These are phyloP conservation scores for Perilla frutescens DNA, from an alignment of 257 asterid genomes.

Conservation along the genomic window DNA sequence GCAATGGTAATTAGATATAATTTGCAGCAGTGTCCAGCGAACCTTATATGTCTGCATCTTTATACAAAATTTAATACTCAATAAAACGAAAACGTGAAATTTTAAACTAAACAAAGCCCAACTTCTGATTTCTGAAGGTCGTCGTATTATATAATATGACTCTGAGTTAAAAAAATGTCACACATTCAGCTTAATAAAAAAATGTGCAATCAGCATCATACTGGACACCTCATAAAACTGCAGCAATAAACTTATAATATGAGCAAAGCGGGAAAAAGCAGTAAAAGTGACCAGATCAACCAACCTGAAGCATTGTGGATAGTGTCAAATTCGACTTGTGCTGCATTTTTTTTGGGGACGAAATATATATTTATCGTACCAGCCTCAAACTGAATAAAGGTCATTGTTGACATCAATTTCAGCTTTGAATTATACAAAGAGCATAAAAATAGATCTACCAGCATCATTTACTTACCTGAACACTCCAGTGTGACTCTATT, in stretches of 20 bases:
- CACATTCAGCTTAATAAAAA: conserved; percentile 16
- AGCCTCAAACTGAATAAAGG: conserved; percentile 50
- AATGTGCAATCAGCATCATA: neutral
- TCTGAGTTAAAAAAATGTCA: neutral
- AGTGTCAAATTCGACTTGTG: conserved; percentile 36
- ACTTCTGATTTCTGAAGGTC: neutral
- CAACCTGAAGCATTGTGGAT: conserved; percentile 52
- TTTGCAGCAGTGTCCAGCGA: neutral
- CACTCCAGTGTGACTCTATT: conserved; percentile 73
- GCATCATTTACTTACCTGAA: conserved; percentile 52
- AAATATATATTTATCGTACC: conserved; percentile 55
- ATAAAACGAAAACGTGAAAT: conserved; percentile 3
- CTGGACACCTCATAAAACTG: conserved; percentile 25
- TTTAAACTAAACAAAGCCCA: conserved; percentile 8
- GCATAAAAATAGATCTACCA: conserved; percentile 26
- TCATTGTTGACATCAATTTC: conserved; percentile 32
- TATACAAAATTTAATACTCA: conserved; percentile 3
- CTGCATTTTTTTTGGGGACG: conserved; percentile 47
- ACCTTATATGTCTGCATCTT: neutral
- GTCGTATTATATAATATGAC: neutral
- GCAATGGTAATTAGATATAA: neutral
- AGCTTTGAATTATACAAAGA: conserved; percentile 27
- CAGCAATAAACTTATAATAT: conserved; percentile 15
- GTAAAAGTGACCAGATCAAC: conserved; percentile 36
- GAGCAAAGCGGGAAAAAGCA: conserved; percentile 27